A percentile compares a stretch with the other conserved stretches of the same genome.
Conservation (phyloP, 2,329 filamentous ascomycete species). For the Bipolaris cookei region DNA sequence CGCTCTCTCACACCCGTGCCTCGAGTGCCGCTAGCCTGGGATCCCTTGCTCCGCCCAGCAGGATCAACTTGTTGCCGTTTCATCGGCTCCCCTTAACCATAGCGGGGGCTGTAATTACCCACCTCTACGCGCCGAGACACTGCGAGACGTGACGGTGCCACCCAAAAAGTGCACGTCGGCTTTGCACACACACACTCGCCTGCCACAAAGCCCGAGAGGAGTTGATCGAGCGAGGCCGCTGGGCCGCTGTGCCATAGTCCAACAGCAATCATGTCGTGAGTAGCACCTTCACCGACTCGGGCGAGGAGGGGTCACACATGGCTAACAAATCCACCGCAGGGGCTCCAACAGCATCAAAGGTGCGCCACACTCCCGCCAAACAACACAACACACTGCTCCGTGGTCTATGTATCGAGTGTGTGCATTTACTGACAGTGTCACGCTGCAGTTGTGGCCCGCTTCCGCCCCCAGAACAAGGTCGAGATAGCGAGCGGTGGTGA, state of each 20-base stretch:
- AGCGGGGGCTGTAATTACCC: constrained; percentile 39
- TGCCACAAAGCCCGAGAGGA: constrained; percentile 26
- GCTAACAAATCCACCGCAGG: constrained; percentile 51
- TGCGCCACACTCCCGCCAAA: constrained; percentile 27
- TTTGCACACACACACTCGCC: constrained; percentile 36
- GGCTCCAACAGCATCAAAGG: constrained; percentile 57
- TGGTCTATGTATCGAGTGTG: not conserved
- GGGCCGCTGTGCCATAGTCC: constrained; percentile 42
- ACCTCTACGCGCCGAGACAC: constrained; percentile 38
- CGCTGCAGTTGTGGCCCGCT: constrained; percentile 84
- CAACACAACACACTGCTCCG: not conserved
- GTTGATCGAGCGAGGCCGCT: constrained; percentile 41
- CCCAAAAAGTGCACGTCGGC: constrained; percentile 32
- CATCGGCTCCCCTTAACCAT: constrained; percentile 40
- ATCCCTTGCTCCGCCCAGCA: constrained; percentile 4
- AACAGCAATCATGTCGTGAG: constrained; percentile 50
- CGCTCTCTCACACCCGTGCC: constrained; percentile 3
- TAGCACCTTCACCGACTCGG: constrained; percentile 20
- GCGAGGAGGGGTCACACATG: constrained; percentile 22
- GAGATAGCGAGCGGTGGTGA: constrained; percentile 90
- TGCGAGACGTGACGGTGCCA: constrained; percentile 40
- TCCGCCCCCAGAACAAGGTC: constrained; percentile 94
- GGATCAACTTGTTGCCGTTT: constrained; percentile 11
- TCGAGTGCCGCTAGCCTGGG: constrained; percentile 8
- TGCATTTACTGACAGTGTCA: constrained; percentile 35